Percentiles rank a stretch among this genome's conserved stretches.
Evolutionary conservation across 108 stramenopile species (phyloP).

Genomic region (Pseudonitzschia multistriata): DNA sequence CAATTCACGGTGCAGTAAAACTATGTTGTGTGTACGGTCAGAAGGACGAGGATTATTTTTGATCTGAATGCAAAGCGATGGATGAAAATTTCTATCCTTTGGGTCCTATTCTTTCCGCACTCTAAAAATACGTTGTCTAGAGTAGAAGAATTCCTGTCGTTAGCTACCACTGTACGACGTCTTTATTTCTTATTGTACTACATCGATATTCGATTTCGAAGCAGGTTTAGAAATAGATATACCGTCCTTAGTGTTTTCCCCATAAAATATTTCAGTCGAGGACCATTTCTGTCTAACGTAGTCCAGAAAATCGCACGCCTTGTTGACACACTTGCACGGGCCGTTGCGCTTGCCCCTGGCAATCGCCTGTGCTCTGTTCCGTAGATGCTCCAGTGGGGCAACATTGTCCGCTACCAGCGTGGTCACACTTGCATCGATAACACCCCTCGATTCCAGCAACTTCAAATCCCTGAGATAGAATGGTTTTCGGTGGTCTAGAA

Average conservation of each 20-base stretch:
- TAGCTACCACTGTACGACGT: no score
- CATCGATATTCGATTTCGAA: not conserved
- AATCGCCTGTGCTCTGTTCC: not conserved
- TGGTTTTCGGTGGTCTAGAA: conserved; percentile 11
- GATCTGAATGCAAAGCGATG: no score
- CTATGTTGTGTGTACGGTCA: no score
- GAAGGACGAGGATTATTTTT: no score
- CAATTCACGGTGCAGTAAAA: no score
- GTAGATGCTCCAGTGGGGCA: conserved; percentile 1
- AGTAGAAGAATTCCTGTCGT: no score
- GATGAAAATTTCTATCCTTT: no score
- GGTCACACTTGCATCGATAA: not conserved
- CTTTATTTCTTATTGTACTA: not conserved
- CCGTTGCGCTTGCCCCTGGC: conserved; percentile 6
- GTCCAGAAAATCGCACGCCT: conserved; percentile 1
- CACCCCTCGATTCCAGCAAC: not conserved
- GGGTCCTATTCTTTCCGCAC: no score
- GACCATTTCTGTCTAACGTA: not conserved
- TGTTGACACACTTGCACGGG: conserved; percentile 6
- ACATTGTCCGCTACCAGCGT: conserved; percentile 7
- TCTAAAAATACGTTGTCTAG: no score
- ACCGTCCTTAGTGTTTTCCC: not conserved
- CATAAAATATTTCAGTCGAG: conserved; percentile 1
- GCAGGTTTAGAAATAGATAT: not conserved
- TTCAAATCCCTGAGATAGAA: conserved; percentile 8